These are phyloP conservation scores for Choiromyces venosus DNA, from an alignment of 495 filamentous ascomycete species.

Conservation along the genomic window DNA sequence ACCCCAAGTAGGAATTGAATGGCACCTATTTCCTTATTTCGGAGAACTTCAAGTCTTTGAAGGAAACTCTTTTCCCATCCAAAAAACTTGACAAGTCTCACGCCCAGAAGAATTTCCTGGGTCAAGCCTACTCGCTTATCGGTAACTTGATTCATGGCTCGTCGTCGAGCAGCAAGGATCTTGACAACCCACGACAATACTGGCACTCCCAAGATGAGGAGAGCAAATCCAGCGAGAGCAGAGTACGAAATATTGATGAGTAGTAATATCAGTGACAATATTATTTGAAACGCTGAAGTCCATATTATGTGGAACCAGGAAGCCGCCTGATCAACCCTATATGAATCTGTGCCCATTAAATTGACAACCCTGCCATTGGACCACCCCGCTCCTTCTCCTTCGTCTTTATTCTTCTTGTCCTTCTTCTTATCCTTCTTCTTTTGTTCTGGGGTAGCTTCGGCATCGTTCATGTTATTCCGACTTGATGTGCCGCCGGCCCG, in stretches of 20 bases:
- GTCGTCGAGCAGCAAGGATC: constrained; percentile 62
- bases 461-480: constrained; percentile 1
- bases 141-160: constrained; percentile 81
- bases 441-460: constrained; percentile 26
- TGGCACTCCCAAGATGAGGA: constrained; percentile 72
- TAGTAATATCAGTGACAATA: constrained; percentile 71
- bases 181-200: constrained; percentile 67
- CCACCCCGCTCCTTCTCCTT: constrained; percentile 59
- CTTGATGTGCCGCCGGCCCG: constrained; percentile 56
- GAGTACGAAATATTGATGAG: constrained; percentile 82
- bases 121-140: constrained; percentile 86
- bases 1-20: constrained; percentile 76
- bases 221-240: constrained; percentile 77
- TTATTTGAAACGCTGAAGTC: constrained; percentile 71
- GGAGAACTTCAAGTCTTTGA: constrained; percentile 63
- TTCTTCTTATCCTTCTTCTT: constrained; percentile 45
- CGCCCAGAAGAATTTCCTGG: constrained; percentile 84
- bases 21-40: constrained; percentile 65
- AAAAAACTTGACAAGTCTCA: constrained; percentile 93
- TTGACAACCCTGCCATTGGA: constrained; percentile 84
- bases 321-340: constrained; percentile 76
- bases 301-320: constrained; percentile 87
- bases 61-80: constrained; percentile 90
- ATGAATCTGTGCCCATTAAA: constrained; percentile 89
- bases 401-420: constrained; percentile 42